Base-by-base conservation (phyloP, 768 basidiomycete genomes). In the Suillus spraguei region DNA sequence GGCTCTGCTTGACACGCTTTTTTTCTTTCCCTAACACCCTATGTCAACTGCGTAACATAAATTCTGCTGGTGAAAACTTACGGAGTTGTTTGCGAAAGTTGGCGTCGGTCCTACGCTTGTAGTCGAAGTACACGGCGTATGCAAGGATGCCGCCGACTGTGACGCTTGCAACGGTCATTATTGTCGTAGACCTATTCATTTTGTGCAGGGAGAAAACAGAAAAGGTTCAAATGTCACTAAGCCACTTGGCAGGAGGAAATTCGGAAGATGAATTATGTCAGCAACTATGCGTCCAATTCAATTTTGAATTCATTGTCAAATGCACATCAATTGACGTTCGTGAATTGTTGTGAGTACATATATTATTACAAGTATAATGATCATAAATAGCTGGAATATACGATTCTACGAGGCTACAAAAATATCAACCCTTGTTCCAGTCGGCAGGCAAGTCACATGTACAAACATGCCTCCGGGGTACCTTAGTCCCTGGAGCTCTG, bases 51-150 rank as follows among this genome's bases (percentile, higher is more conserved):
- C 3, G 64, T 35, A 42, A 52, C 28, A 49, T 1, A 59, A 58
- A 64, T 65, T 65, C 71, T n/a, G 33, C 28, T 20, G 32, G 35
- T 53, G 60, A 66, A 56, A 63, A 85, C 93, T 68, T 77, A 91
- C 95, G 87, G 63, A 99, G 84, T 73, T 86, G 88, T 79, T 87
- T 94, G 74, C 97, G 87, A 84, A 99, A 99, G 17, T 84, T 82
- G 49, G 81, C 77, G 72, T 97, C 94, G 73, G 91, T 93, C 71
- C 96, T 86, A 59, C 97, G 89, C 80, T 86, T 92, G 81, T 97
- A 89, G 82, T 99, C 97, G 71, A 98, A 99, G 79, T 95, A 98
- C 60, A 87, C 83, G 36, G 91, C 94, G 76, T 98, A 99, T 28
- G 88, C 94, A 41, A 91, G 76, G 44, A 88, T 69, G 54, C 78